A percentile compares a stretch with the other conserved stretches of the same genome.
These are phyloP conservation scores for Wickerhamomyces alni DNA, from an alignment of 805 yeast genomes.

Conservation along the genomic window DNA sequence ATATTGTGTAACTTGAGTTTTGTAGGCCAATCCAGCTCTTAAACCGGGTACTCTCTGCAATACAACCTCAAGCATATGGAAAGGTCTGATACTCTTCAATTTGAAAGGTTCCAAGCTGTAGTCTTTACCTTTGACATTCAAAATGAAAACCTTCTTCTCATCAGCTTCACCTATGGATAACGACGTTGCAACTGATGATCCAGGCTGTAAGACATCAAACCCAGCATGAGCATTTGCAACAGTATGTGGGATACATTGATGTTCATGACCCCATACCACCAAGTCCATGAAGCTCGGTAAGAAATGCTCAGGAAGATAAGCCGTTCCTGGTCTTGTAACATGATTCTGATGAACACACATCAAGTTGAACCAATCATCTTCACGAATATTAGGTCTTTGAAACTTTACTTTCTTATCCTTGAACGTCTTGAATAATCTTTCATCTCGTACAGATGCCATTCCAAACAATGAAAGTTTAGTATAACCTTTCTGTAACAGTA, in stretches of 20 bases:
- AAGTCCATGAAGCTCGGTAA: slow-evolving; percentile 78
- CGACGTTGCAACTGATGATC: slow-evolving; percentile 91
- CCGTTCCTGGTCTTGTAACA: slow-evolving; percentile 69
- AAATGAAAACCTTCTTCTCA: slow-evolving; percentile 66
- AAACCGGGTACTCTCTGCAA: slow-evolving; percentile 48
- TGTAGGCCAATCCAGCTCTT: slow-evolving; percentile 54
- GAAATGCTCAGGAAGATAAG: slow-evolving; percentile 78
- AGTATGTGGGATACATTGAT: slow-evolving; percentile 80
- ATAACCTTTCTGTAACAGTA: slow-evolving; percentile 74
- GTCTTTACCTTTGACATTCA: slow-evolving; percentile 55
- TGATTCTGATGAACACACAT: slow-evolving; percentile 93
- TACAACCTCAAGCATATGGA: slow-evolving; percentile 61
- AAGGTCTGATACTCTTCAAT: slow-evolving; percentile 74
- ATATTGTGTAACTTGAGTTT: slow-evolving; percentile 53
- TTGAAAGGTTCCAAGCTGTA: slow-evolving; percentile 54
- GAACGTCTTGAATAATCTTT: slow-evolving; percentile 75
- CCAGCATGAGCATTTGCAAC: slow-evolving; percentile 46
- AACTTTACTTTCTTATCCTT: slow-evolving; percentile 77
- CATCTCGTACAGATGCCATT: slow-evolving; percentile 83
- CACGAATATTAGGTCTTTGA: slow-evolving; percentile 53
- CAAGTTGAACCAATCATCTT: slow-evolving; percentile 74
- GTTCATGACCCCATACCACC: slow-evolving; percentile 97
- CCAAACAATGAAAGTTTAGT: slow-evolving; percentile 88
- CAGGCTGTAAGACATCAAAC: slow-evolving; percentile 83
- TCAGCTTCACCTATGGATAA: slow-evolving; percentile 78